A percentile compares a stretch with the other conserved stretches of the same genome.
phyloP scores from a whole-genome alignment of 768 basidiomycete species.

The Pholiota microspora region DNA sequence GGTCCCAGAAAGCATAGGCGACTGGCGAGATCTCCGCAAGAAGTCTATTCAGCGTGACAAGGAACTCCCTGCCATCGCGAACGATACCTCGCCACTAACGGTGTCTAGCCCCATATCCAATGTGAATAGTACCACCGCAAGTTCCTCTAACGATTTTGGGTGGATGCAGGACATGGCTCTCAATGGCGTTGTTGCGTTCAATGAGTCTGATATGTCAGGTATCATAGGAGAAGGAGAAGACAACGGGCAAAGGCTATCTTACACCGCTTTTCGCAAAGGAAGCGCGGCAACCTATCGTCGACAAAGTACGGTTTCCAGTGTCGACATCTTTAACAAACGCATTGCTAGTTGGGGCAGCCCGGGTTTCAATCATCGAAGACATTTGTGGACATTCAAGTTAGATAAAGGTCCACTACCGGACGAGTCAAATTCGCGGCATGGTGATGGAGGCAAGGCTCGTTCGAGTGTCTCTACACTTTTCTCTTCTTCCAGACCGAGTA shows the following conservation, averaged over 20 bases:
- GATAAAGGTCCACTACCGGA: constrained; percentile 37
- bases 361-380: constrained; percentile 39
- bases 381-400: constrained; percentile 59
- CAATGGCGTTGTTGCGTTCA: constrained; percentile 24
- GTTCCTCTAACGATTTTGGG: constrained; percentile 2
- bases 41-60: constrained; percentile 32
- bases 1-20: constrained; percentile 52
- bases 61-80: constrained; percentile 16
- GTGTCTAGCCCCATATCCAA: constrained; percentile 6
- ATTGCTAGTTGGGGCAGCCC: constrained; percentile 42
- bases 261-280: constrained; percentile 19
- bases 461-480: constrained; percentile 27
- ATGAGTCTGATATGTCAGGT: constrained; percentile 25
- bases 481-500: constrained; percentile 29
- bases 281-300: constrained; percentile 30
- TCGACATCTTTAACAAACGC: constrained; percentile 39
- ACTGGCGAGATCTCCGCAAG: constrained; percentile 54
- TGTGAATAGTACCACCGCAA: background rate
- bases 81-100: background rate
- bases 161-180: constrained; percentile 13
- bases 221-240: constrained; percentile 21
- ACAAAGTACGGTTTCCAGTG: constrained; percentile 43
- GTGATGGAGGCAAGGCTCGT: constrained; percentile 15
- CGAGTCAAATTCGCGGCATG: constrained; percentile 6
- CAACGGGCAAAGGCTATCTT: constrained; percentile 14